Evolutionary conservation across 805 yeast genomes (phyloP), one percentile per base, ranked within the genome.

Genomic region (Komagataella ulmi): DNA sequence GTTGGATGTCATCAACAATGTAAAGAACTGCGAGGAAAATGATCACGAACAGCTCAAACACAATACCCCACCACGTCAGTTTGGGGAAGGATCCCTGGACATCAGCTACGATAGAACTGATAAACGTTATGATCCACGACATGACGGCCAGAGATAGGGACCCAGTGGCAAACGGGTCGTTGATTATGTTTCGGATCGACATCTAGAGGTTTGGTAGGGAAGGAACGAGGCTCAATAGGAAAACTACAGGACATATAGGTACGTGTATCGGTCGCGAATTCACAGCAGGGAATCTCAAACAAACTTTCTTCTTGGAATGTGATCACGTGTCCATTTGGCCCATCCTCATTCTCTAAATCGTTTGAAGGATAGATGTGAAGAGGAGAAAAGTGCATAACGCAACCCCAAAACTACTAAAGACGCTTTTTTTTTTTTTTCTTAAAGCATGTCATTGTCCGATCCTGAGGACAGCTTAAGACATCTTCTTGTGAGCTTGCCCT

Each of bases 1-100:
- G 73, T 61, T 85, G 88, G 54, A 88, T 71, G 47, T 80, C 67
- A 65, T 85, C 83, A 59, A 64, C 80, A 61, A 65, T 74, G 66
- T 77, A 88, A 56, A 80, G 70, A 52, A 72, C 58, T 46, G 75
- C 73, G 54, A 77, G 73, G 18, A 72, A 63, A 4, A 79, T 58
- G 18, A 85, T 73, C 46, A 88, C 57, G 30, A 87, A 55, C 18
- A 89, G 70, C 66, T 91, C 82, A 62, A 80, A 93, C 2, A 85
- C 90, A 5, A 93, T 65, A 1, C 95, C 96, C 99, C 99, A 93
- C 99, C 99, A 91, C 3, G 93, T 79, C 66, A 91, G 85, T 56
- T 80, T 78, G 1, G 97, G 97, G 62, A 84, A 88, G 5, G 66
- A 57, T 18, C 55, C 65, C 23, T 58, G 53, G 17, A 65, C 63